These are phyloP conservation scores for Kwoniella sp. DNA, from an alignment of 768 basidiomycete genomes.

Conservation along the genomic window DNA sequence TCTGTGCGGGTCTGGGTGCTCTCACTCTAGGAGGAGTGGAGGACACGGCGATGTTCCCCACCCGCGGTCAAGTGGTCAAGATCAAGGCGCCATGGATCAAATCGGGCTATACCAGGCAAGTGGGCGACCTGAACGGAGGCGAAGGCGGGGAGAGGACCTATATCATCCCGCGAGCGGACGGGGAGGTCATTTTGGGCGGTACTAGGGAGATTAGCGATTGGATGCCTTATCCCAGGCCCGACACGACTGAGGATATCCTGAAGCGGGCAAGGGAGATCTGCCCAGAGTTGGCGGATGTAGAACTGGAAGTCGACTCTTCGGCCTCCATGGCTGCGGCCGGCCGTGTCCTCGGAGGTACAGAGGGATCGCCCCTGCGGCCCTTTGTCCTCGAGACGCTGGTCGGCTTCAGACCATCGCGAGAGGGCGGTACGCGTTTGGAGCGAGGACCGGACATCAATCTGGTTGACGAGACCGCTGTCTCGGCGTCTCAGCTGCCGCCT, in stretches of 20 bases:
- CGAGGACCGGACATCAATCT: conserved; percentile 20
- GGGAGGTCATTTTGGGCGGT: conserved; percentile 50
- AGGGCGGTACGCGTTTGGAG: conserved; percentile 40
- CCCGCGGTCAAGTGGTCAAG: conserved; percentile 47
- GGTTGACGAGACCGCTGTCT: background rate
- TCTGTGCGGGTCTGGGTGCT: conserved; percentile 48
- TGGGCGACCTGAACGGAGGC: conserved; percentile 34
- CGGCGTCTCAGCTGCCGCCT: too few relatives aligned
- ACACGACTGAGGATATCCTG: conserved; percentile 38
- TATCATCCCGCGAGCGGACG: conserved; percentile 48
- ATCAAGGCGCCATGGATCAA: conserved; percentile 44
- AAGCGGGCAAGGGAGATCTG: conserved; percentile 45
- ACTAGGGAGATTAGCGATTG: conserved; percentile 49
- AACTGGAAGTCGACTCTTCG: background rate
- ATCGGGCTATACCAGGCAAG: conserved; percentile 45
- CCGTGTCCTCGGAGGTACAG: background rate
- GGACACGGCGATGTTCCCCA: conserved; percentile 44
- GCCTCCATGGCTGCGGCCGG: background rate
- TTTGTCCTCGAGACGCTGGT: conserved; percentile 23
- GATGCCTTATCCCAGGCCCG: conserved; percentile 36
- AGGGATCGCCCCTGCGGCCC: conserved; percentile 10
- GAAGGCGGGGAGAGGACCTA: conserved; percentile 49
- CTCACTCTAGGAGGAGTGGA: conserved; percentile 39
- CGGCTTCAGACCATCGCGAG: conserved; percentile 46
- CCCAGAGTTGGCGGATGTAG: conserved; percentile 29